A percentile compares a stretch with the other conserved stretches of the same genome.
These are phyloP conservation scores for Fraxinus floribunda DNA, from an alignment of 305 asterid species.

Conservation along the genomic window DNA sequence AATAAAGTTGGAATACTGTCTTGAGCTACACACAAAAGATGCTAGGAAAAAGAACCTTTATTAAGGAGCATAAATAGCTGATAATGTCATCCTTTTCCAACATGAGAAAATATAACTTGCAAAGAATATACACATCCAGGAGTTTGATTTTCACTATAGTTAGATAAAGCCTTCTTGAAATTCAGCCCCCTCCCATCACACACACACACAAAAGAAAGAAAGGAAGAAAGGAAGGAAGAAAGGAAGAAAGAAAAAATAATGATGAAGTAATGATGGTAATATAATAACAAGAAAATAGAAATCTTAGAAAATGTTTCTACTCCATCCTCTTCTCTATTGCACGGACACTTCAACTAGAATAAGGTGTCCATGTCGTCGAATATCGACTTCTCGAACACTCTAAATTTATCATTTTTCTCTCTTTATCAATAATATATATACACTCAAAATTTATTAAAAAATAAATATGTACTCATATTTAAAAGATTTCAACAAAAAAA, in stretches of 20 bases:
- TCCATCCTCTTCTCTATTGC: background rate
- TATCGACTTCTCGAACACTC: background rate
- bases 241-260: background rate
- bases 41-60: background rate
- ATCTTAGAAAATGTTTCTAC: background rate
- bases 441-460: no score
- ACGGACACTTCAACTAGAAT: background rate
- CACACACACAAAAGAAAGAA: background rate
- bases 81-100: background rate
- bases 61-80: background rate
- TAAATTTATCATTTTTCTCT: background rate
- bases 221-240: background rate
- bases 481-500: no score
- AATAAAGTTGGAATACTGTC: background rate
- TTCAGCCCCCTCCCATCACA: background rate
- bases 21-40: background rate
- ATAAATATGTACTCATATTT: background rate
- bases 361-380: background rate
- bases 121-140: background rate
- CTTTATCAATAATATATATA: no score
- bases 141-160: background rate
- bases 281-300: background rate
- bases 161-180: background rate
- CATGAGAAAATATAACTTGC: background rate
- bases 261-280: background rate